Evolutionary conservation across 805 yeast species (phyloP).

Genomic region (Maudiozyma barnettii): DNA sequence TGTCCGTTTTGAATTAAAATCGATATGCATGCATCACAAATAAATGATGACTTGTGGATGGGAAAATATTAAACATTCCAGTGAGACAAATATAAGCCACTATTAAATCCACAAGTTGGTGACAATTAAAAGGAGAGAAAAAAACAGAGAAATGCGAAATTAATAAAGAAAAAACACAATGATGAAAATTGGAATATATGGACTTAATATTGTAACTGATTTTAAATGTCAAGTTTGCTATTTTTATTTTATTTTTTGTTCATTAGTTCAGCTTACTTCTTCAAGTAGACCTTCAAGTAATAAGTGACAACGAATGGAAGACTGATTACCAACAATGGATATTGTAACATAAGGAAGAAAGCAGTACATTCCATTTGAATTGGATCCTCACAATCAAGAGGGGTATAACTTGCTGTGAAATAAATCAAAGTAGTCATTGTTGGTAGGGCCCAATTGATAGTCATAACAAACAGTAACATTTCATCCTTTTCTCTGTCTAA

Average conservation of each 20-base stretch:
- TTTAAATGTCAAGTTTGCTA: not conserved
- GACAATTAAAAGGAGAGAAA: too few species aligned
- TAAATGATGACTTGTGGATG: not conserved
- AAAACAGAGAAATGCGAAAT: not conserved
- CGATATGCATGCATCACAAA: not conserved
- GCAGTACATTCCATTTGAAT: conserved; percentile 78
- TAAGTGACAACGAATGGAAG: conserved; percentile 51
- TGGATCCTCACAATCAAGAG: conserved; percentile 40
- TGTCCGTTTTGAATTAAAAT: not conserved
- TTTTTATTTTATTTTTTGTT: not conserved
- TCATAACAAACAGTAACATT: conserved; percentile 65
- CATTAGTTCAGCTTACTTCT: conserved; percentile 9
- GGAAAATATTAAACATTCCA: too few species aligned
- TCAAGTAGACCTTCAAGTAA: conserved; percentile 28
- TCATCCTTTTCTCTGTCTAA: conserved; percentile 38
- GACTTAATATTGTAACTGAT: not conserved
- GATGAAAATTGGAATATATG: not conserved
- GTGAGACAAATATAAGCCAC: too few species aligned
- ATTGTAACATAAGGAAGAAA: conserved; percentile 62
- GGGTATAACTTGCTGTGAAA: conserved; percentile 77
- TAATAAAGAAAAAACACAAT: not conserved
- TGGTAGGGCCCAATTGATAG: conserved; percentile 72
- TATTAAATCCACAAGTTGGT: too few species aligned
- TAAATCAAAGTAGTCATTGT: conserved; percentile 85
- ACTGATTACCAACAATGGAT: conserved; percentile 54